These are phyloP conservation scores for Uromyces viciae-fabae DNA, from an alignment of 1,284 basidiomycete species.

Conservation along the genomic window DNA sequence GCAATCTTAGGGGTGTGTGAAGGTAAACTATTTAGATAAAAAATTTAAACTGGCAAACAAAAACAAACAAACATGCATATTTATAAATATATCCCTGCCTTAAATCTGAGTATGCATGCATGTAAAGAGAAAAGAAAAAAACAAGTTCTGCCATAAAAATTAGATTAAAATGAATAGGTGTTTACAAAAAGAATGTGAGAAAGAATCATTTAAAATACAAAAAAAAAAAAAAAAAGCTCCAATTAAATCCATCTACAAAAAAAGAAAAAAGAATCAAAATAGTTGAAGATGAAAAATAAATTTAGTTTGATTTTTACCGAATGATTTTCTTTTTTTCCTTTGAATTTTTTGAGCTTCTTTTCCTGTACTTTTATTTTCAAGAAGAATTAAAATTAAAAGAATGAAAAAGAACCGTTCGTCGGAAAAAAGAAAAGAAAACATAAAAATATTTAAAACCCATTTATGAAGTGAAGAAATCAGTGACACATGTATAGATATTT, in stretches of 20 bases:
- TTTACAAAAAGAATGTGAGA: too few species aligned
- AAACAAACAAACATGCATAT: neutral
- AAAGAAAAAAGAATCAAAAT: neutral
- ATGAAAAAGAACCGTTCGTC: neutral
- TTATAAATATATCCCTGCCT: neutral
- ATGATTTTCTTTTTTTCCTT: neutral
- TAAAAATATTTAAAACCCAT: neutral
- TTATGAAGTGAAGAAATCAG: too few species aligned
- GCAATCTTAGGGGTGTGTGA: too few species aligned
- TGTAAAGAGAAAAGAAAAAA: neutral
- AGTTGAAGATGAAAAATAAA: too few species aligned
- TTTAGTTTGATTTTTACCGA: too few species aligned
- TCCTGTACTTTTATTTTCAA: neutral
- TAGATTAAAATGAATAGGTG: neutral
- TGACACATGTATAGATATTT: too few species aligned
- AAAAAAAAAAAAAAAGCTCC: neutral
- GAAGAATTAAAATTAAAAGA: too few species aligned
- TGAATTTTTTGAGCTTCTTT: neutral
- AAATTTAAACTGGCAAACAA: neutral
- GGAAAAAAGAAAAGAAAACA: neutral
- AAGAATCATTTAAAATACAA: too few species aligned
- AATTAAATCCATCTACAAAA: neutral
- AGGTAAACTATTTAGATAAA: conserved; percentile 10
- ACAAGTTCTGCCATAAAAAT: neutral
- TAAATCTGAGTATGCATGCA: neutral